These are phyloP conservation scores for Excoecaria cochinchinensis DNA, from an alignment of 345 rosid species.

Conservation along the genomic window DNA sequence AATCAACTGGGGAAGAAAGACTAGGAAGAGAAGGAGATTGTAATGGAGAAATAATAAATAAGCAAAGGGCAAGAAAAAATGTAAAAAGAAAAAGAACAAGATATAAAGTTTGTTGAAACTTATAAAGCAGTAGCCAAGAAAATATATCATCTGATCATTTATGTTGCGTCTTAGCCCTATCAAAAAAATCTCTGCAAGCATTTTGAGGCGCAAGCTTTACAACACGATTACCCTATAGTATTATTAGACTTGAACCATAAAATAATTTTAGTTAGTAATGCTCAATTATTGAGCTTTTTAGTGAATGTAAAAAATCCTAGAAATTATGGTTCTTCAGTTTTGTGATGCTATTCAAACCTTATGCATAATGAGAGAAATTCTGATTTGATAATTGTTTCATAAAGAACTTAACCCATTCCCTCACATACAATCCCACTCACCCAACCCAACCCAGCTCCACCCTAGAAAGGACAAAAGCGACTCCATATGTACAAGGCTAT, in stretches of 20 bases:
- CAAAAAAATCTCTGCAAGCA: too few species aligned
- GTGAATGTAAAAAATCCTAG: background rate
- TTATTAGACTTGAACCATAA: background rate
- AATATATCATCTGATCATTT: background rate
- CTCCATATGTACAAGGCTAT: background rate
- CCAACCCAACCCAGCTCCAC: background rate
- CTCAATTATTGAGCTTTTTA: background rate
- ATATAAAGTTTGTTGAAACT: background rate
- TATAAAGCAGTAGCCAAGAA: background rate
- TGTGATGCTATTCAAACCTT: background rate
- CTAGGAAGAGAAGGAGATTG: background rate
- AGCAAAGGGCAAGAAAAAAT: background rate
- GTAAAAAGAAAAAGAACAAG: background rate
- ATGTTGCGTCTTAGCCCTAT: background rate
- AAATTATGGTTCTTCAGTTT: background rate
- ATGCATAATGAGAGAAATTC: background rate
- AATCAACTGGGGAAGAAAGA: too few species aligned
- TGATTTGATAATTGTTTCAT: background rate
- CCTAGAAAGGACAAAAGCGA: background rate
- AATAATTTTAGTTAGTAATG: background rate
- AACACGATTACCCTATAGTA: background rate
- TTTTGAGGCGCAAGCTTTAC: too few species aligned
- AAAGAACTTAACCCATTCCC: background rate
- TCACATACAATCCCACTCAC: background rate
- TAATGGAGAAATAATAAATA: background rate